Conservation (phyloP, 495 filamentous ascomycete genomes). For the Filosporella fistucella region DNA sequence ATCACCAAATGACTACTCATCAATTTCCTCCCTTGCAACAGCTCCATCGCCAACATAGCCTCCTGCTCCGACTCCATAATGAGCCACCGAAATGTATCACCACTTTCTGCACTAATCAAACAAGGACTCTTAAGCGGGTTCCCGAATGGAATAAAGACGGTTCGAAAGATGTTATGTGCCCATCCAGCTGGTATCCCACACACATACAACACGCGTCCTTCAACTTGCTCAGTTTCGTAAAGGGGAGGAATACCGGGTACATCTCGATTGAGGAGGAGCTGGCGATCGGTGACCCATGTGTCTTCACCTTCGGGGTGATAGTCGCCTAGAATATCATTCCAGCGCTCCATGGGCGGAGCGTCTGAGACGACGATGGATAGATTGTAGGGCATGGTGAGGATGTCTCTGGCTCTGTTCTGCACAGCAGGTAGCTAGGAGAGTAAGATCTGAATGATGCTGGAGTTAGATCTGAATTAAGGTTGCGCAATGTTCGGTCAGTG, state of each 20-base stretch:
- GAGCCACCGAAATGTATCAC: constrained; percentile 18
- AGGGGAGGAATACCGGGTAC: constrained; percentile 8
- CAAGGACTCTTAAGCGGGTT: constrained; percentile 1
- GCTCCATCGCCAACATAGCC: neutral
- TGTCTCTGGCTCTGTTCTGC: too few species aligned
- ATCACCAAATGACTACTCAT: neutral
- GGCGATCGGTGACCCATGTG: constrained; percentile 1
- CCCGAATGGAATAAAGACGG: constrained; percentile 3
- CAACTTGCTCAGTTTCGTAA: neutral
- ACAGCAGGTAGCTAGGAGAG: neutral
- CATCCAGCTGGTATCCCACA: constrained; percentile 2
- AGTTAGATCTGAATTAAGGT: too few species aligned
- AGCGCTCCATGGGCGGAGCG: neutral
- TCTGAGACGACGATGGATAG: neutral
- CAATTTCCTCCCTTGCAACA: neutral
- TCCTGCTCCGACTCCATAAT: constrained; percentile 12
- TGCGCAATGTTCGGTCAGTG: neutral
- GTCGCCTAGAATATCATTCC: neutral
- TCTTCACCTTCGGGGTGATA: neutral
- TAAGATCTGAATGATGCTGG: neutral
- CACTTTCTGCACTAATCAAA: constrained; percentile 6
- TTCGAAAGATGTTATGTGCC: neutral
- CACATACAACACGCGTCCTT: constrained; percentile 14
- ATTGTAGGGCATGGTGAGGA: too few species aligned
- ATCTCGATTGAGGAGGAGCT: neutral